Evolutionary conservation across 805 yeast species (phyloP).

Genomic region (Hanseniaspora hatyaiensis): DNA sequence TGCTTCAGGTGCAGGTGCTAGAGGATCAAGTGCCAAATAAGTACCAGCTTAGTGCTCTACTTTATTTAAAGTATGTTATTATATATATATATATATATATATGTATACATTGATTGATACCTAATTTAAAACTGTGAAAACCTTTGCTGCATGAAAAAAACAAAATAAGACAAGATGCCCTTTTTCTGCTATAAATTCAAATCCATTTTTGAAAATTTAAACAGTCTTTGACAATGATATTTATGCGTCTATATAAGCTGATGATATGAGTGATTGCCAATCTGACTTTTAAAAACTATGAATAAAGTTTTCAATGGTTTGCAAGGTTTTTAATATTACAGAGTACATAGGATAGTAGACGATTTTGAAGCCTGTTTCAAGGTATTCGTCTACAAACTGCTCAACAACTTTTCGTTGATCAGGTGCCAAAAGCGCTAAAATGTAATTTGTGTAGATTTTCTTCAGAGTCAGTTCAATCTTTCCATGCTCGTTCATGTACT

Average conservation of each 20-base stretch:
- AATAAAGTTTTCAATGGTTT: conserved; percentile 7
- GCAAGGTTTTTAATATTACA: not conserved
- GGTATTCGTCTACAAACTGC: not conserved
- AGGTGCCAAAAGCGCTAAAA: not conserved
- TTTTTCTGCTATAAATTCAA: too few species aligned
- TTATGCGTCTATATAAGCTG: too few species aligned
- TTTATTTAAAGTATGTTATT: too few species aligned
- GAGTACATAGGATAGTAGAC: conserved; percentile 2
- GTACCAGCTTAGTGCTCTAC: too few species aligned
- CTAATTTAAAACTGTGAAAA: too few species aligned
- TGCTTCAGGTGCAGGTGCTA: conserved; percentile 59
- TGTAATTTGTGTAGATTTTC: not conserved
- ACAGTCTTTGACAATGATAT: too few species aligned
- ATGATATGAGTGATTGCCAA: too few species aligned
- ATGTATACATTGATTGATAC: not conserved
- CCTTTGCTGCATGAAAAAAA: too few species aligned
- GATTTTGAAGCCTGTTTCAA: not conserved
- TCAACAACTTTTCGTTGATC: conserved; percentile 5
- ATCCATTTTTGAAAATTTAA: too few species aligned
- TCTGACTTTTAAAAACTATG: conserved; percentile 10
- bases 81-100: not conserved
- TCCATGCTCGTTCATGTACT: conserved; percentile 13
- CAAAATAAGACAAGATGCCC: too few species aligned
- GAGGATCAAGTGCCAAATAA: conserved; percentile 48
- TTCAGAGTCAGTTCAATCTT: not conserved